These are phyloP conservation scores for Pestalotiopsis sp. DNA, from an alignment of 2,329 filamentous ascomycete genomes.

Conservation along the genomic window DNA sequence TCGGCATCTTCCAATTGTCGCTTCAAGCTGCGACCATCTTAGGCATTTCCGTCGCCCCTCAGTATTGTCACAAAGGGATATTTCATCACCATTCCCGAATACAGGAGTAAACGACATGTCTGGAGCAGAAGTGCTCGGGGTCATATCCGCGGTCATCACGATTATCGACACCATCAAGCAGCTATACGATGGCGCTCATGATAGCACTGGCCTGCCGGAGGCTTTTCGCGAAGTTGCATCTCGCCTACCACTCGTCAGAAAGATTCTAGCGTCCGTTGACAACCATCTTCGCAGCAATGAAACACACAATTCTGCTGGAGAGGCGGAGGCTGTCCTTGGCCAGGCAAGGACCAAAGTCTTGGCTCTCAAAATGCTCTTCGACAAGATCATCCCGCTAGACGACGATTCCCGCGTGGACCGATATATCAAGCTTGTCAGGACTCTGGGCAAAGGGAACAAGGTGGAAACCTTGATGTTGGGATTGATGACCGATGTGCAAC, in stretches of 20 bases:
- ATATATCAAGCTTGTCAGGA: neutral
- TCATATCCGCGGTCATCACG: neutral
- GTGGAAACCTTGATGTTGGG: neutral
- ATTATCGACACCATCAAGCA: neutral
- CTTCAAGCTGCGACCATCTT: neutral
- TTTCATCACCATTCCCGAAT: neutral
- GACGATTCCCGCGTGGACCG: neutral
- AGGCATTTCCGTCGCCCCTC: neutral
- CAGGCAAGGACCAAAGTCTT: neutral
- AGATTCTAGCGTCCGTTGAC: neutral
- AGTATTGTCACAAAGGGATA: neutral
- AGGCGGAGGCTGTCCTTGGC: neutral
- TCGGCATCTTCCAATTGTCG: neutral
- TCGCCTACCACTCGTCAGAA: neutral
- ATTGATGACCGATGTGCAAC: neutral
- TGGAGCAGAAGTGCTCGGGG: neutral
- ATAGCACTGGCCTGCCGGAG: neutral
- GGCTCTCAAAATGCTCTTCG: neutral
- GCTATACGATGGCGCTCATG: neutral
- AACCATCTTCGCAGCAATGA: neutral
- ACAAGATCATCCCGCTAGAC: neutral
- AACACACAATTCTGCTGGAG: neutral
- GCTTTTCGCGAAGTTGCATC: neutral
- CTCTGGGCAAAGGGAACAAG: neutral
- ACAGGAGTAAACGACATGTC: neutral